Conservation (phyloP, 1,139 yeast genomes). For the Citeromyces hawaiiensis region DNA sequence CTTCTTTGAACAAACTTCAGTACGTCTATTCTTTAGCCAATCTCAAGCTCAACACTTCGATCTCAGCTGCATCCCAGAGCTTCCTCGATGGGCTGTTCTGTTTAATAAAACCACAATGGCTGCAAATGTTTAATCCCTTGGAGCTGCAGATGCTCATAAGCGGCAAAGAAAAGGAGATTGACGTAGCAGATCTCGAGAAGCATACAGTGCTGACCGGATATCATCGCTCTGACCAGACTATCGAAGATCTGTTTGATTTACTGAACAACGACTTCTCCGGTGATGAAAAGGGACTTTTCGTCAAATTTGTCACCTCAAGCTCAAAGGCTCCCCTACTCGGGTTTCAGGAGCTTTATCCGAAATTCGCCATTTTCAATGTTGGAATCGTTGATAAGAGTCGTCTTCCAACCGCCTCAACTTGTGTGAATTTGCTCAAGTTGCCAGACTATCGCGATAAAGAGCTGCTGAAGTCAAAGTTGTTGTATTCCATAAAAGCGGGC, state of each 20-base stretch:
- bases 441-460: constrained; percentile 67
- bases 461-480: constrained; percentile 43
- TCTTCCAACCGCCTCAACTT: constrained; percentile 87
- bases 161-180: constrained; percentile 62
- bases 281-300: constrained; percentile 45
- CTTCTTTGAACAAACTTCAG: constrained; percentile 46
- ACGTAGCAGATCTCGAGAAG: constrained; percentile 51
- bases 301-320: constrained; percentile 85
- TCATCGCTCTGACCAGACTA: constrained; percentile 37
- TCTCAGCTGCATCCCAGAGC: constrained; percentile 42
- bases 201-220: constrained; percentile 65
- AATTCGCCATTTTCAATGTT: constrained; percentile 66
- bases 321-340: constrained; percentile 89
- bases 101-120: constrained; percentile 62
- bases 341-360: constrained; percentile 59
- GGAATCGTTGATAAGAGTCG: constrained; percentile 37
- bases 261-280: constrained; percentile 46
- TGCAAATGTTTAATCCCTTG: constrained; percentile 68
- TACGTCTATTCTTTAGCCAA: constrained; percentile 73
- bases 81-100: constrained; percentile 64
- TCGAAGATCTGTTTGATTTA: constrained; percentile 63
- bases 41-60: constrained; percentile 57
- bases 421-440: constrained; percentile 74
- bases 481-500: constrained; percentile 66
- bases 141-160: constrained; percentile 81